Percentiles rank a stretch among this genome's conserved stretches.
Evolutionary conservation across 2,329 filamentous ascomycete genomes (phyloP).

Genomic region (Fusarium sp.): DNA sequence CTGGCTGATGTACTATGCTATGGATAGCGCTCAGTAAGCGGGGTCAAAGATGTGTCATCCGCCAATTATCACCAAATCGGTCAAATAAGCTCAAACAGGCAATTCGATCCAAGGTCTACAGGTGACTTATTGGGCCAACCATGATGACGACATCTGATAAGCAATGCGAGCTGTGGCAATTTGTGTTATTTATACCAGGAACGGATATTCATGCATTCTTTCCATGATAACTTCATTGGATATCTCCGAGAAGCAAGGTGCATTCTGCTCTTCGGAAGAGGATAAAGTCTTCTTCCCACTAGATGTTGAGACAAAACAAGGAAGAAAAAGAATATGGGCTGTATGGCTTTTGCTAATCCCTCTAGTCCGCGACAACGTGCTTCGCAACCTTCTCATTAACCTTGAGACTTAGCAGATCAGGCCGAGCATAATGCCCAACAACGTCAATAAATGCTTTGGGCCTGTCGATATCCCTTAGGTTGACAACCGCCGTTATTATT

Average conservation of each 20-base stretch:
- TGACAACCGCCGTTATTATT: neutral
- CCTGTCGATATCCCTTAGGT: constrained; percentile 2
- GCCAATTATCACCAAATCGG: neutral
- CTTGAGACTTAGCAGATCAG: constrained; percentile 6
- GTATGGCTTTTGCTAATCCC: too few relatives aligned
- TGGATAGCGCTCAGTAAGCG: neutral
- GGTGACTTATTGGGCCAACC: too few relatives aligned
- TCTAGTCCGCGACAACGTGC: neutral
- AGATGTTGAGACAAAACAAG: too few relatives aligned
- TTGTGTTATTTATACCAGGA: too few relatives aligned
- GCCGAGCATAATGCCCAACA: constrained; percentile 5
- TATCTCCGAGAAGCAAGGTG: neutral
- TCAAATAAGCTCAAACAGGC: neutral
- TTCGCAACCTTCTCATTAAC: constrained; percentile 7
- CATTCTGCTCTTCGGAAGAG: too few relatives aligned
- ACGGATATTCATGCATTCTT: too few relatives aligned
- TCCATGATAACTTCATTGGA: neutral
- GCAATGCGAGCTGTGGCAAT: too few relatives aligned
- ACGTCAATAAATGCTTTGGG: constrained; percentile 8
- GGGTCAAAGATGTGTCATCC: neutral
- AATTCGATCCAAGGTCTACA: neutral
- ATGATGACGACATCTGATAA: too few relatives aligned
- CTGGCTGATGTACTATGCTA: neutral
- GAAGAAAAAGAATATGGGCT: too few relatives aligned
- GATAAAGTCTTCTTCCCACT: too few relatives aligned